These are phyloP conservation scores for Dipodascus albidus DNA, from an alignment of 805 yeast species.

Conservation along the genomic window DNA sequence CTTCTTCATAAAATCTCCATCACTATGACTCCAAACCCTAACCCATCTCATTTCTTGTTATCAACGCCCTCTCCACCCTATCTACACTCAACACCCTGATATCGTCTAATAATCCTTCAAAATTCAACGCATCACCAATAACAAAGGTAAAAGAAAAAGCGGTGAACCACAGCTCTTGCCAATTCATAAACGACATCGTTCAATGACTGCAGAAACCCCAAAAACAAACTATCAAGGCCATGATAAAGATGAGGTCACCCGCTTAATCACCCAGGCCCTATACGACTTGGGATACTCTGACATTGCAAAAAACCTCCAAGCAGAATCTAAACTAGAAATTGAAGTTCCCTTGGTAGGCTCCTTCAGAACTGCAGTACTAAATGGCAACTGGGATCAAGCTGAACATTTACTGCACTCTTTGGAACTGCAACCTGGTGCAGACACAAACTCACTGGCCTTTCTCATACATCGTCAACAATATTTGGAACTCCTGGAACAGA, in stretches of 20 bases:
- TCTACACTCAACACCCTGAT: no score
- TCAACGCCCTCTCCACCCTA: no score
- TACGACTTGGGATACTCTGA: constrained; percentile 36
- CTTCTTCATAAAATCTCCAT: no score
- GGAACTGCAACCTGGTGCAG: constrained; percentile 17
- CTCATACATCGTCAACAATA: constrained; percentile 31
- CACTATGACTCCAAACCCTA: no score
- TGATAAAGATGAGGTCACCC: constrained; percentile 30
- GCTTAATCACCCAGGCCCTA: constrained; percentile 39
- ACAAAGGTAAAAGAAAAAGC: no score
- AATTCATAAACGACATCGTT: background rate
- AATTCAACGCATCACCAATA: no score
- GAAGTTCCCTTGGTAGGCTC: constrained; percentile 33
- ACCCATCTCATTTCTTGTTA: no score
- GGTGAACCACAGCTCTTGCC: background rate
- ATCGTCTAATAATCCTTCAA: no score
- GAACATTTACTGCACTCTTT: constrained; percentile 21
- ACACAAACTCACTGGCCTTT: constrained; percentile 20
- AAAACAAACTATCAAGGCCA: background rate
- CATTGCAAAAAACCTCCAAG: constrained; percentile 30
- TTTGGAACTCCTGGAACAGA: constrained; percentile 30
- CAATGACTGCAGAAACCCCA: background rate
- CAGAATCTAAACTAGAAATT: constrained; percentile 25
- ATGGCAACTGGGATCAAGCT: constrained; percentile 34
- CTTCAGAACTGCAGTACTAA: constrained; percentile 29